Evolutionary conservation across 306 rosid species (phyloP), one percentile per base, ranked within the genome.

Genomic region (Inga oerstediana): DNA sequence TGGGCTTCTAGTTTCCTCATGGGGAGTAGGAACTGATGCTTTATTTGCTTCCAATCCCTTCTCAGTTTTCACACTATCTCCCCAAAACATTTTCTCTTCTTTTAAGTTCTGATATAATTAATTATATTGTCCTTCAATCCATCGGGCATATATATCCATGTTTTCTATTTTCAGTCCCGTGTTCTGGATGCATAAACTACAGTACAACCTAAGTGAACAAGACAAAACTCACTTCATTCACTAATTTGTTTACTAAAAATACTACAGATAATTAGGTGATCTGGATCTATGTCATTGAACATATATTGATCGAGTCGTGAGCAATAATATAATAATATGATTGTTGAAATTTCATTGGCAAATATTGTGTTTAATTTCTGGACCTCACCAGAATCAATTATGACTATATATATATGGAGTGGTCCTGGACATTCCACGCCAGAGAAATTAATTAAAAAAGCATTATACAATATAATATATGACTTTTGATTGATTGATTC

Each of bases 1-100:
- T 74, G 43, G n/a, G 71, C 56, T 71, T 86, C 58, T 78, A 88
- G 97, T 84, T 88, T 86, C 94, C 94, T 84, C 72, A 83, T 68
- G 87, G 94, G 98, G 91, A 79, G 97, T 91, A 90, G 75, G 82
- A 39, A 39, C 43, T 39, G 43, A 39, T 39, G 43, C 43, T 39
- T 39, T 5, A 39, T 39, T 39, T 39, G 43, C 27, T 76, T 58
- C 76, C 12, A 1, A 35, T 49, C 85, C 84, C 83, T 48, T 87
- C 87, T 88, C 92, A 87, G 89, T 85, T 81, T n/a, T 35, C 75
- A 17, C 30, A 39, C 43, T 39, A 16, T 66, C 51, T 24, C 56
- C 45, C 20, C 22, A 17, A 52, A 48, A 52, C 54, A 49, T 12
- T 49, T 49, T 14, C 19, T 14, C 3, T 48, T 14, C 54, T 49